phyloP scores from a whole-genome alignment of 1,284 basidiomycete genomes.

The Pisolithus thermaeus region DNA sequence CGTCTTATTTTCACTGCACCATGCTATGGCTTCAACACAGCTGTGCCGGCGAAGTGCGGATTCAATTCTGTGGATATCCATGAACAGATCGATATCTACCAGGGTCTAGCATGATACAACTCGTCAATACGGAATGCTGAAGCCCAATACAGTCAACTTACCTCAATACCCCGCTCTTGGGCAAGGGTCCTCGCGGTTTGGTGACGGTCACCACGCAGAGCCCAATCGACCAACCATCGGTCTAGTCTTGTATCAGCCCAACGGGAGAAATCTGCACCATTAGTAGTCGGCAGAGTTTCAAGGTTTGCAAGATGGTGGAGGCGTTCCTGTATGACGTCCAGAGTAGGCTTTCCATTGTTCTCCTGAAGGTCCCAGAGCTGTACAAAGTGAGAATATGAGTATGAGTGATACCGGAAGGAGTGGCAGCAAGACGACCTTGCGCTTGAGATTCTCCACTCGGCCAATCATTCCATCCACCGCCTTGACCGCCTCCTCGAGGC shows the following conservation, averaged over 20 bases:
- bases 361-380: conserved; percentile 70
- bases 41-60: conserved; percentile 69
- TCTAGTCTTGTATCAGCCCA: conserved; percentile 82
- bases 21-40: conserved; percentile 83
- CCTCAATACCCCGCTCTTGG: conserved; percentile 67
- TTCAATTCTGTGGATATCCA: conserved; percentile 84
- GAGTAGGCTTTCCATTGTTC: conserved; percentile 57
- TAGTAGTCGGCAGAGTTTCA: conserved; percentile 48
- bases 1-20: conserved; percentile 96
- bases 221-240: conserved; percentile 91
- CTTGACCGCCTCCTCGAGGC: conserved; percentile 49
- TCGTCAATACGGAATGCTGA: conserved; percentile 18
- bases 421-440: conserved; percentile 52
- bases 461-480: conserved; percentile 72
- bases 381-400: conserved; percentile 12
- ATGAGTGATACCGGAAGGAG: conserved; percentile 6
- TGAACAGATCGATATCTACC: conserved; percentile 89
- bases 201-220: conserved; percentile 70
- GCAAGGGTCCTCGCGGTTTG: conserved; percentile 66
- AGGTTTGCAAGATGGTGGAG: conserved; percentile 61
- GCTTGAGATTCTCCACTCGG: conserved; percentile 70
- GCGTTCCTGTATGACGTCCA: conserved; percentile 67
- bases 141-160: conserved; percentile 27
- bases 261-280: conserved; percentile 54
- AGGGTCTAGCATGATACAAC: conserved; percentile 48